A percentile compares a stretch with the other conserved stretches of the same genome.
phyloP scores from a whole-genome alignment of 2,329 filamentous ascomycete species.

The Stenocarpella maydis region DNA sequence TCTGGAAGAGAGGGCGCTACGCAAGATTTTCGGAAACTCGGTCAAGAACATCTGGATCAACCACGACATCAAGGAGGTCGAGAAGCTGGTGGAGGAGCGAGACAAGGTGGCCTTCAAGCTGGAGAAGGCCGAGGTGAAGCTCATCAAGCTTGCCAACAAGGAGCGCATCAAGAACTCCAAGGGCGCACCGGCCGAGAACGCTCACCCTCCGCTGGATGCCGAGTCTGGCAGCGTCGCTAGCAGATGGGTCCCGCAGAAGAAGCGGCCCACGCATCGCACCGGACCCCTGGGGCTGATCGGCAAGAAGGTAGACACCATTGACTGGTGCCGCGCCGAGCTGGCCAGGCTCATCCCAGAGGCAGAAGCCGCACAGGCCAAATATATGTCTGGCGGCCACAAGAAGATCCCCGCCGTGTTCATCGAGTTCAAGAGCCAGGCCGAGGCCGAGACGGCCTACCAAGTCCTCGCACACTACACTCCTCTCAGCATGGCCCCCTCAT shows the following conservation, averaged over 20 bases:
- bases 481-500: conserved; percentile 85
- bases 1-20: conserved; percentile 77
- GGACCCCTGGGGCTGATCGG: conserved; percentile 76
- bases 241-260: conserved; percentile 76
- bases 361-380: conserved; percentile 71
- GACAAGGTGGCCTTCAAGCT: conserved; percentile 82
- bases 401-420: conserved; percentile 85
- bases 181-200: conserved; percentile 49
- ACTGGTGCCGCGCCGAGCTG: conserved; percentile 84
- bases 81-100: conserved; percentile 82
- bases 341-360: conserved; percentile 77
- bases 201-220: conserved; percentile 63
- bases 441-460: conserved; percentile 88
- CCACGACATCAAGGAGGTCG: conserved; percentile 78
- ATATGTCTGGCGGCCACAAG: conserved; percentile 70
- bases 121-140: conserved; percentile 85
- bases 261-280: conserved; percentile 78
- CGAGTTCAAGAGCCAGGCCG: conserved; percentile 83
- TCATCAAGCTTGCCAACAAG: conserved; percentile 81
- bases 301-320: conserved; percentile 93
- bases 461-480: conserved; percentile 86
- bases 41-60: conserved; percentile 88
- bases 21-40: conserved; percentile 81
- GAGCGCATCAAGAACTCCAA: conserved; percentile 73
- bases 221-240: conserved; percentile 77